Conservation (phyloP, 2,329 filamentous ascomycete species). For the Dactylellina haptotyla region DNA sequence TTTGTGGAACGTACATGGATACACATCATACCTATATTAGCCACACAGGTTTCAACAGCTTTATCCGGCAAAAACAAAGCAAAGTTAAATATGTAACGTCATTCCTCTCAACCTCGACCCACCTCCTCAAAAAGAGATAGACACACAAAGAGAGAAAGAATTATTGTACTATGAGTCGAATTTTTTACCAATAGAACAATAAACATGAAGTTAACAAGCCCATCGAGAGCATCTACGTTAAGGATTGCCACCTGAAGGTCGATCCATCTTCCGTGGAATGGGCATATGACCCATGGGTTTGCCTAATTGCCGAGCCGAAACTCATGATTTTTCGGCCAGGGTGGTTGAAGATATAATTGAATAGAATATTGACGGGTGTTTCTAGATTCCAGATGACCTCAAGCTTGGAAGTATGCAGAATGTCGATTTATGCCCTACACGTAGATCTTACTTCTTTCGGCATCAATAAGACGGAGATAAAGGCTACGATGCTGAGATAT, state of each 20-base stretch:
- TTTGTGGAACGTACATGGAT: slow-evolving; percentile 30
- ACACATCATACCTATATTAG: not conserved
- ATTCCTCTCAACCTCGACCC: slow-evolving; percentile 8
- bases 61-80: not conserved
- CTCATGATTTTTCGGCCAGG: not conserved
- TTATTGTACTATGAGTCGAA: not conserved
- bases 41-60: not conserved
- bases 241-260: too few relatives aligned
- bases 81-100: slow-evolving; percentile 30
- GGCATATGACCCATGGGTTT: not conserved
- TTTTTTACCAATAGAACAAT: too few relatives aligned
- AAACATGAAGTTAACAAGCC: too few relatives aligned
- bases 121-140: too few relatives aligned
- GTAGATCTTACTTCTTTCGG: not conserved
- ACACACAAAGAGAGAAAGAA: too few relatives aligned
- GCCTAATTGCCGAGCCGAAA: not conserved
- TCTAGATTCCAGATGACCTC: slow-evolving; percentile 15
- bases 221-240: too few relatives aligned
- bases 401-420: slow-evolving; percentile 26
- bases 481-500: not conserved
- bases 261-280: slow-evolving; percentile 33
- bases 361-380: slow-evolving; percentile 1
- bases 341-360: not conserved
- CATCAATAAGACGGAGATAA: slow-evolving; percentile 25
- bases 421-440: slow-evolving; percentile 6